phyloP scores from a whole-genome alignment of 108 stramenopile genomes.

The Conticribra weissflogii region DNA sequence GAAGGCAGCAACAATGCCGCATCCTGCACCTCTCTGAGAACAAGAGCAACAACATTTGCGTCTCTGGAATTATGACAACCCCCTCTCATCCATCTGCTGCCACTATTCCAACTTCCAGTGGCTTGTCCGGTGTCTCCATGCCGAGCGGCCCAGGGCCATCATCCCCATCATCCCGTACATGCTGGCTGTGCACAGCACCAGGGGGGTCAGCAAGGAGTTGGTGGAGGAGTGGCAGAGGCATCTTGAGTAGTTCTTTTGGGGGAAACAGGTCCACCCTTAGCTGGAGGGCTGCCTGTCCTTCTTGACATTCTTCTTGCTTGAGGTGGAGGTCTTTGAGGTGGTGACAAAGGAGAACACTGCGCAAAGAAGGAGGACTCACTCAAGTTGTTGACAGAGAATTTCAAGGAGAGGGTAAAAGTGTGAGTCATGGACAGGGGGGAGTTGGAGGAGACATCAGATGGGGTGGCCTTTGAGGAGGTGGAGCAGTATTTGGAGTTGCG shows the following conservation, averaged over 20 bases:
- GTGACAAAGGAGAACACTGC: conserved; percentile 62
- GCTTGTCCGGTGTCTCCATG: conserved; percentile 80
- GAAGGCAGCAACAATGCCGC: no score
- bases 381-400: conserved; percentile 16
- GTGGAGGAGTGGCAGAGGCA: conserved; percentile 74
- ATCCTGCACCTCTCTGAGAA: background rate
- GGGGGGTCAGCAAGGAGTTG: conserved; percentile 77
- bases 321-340: conserved; percentile 65
- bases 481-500: conserved; percentile 64
- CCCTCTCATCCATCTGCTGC: conserved; percentile 62
- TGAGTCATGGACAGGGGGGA: conserved; percentile 55
- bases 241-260: conserved; percentile 77
- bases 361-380: conserved; percentile 11
- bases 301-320: conserved; percentile 77
- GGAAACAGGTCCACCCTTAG: conserved; percentile 79
- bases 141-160: conserved; percentile 86
- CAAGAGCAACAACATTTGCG: conserved; percentile 59
- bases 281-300: conserved; percentile 70
- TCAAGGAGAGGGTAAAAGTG: conserved; percentile 47
- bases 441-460: conserved; percentile 65
- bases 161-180: conserved; percentile 94
- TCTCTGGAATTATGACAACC: conserved; percentile 44
- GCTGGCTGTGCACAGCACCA: conserved; percentile 54
- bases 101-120: conserved; percentile 95
- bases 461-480: conserved; percentile 69